Evolutionary conservation across 345 rosid species (phyloP).

Genomic region (Lepidium sativum): DNA sequence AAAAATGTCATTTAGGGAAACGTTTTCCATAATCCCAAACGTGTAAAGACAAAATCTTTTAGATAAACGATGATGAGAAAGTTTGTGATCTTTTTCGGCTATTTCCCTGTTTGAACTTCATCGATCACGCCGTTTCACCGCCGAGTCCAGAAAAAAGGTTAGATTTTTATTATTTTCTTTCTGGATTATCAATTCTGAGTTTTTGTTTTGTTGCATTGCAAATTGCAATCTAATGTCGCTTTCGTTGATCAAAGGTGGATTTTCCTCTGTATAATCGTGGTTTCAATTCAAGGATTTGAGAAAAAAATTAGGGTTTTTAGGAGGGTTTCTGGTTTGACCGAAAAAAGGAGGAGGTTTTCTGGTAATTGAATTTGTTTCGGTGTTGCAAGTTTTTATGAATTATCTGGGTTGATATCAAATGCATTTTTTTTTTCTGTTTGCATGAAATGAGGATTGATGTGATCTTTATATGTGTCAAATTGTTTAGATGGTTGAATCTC

Average conservation of each 20-base stretch:
- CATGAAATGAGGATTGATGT: background rate
- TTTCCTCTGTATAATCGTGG: background rate
- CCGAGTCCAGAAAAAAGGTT: constrained; percentile 1
- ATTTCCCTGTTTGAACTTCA: background rate
- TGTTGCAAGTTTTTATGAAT: background rate
- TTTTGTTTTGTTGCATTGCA: constrained; percentile 8
- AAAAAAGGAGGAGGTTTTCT: background rate
- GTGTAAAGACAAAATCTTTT: background rate
- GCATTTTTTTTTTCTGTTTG: background rate
- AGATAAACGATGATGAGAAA: background rate
- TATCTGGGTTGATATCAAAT: background rate
- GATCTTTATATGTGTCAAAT: background rate
- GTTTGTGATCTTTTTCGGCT: background rate
- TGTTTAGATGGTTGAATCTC: constrained; percentile 39
- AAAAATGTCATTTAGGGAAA: too few relatives aligned
- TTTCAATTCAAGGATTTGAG: background rate
- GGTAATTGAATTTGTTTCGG: background rate
- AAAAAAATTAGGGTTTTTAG: background rate
- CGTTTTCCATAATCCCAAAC: background rate
- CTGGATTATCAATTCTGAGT: background rate
- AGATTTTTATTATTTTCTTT: background rate
- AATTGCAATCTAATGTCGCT: background rate
- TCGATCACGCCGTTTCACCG: background rate
- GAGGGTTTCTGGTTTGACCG: background rate
- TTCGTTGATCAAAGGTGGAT: background rate